phyloP scores from a whole-genome alignment of 148 eudicot species.

The Silene uniflora region DNA sequence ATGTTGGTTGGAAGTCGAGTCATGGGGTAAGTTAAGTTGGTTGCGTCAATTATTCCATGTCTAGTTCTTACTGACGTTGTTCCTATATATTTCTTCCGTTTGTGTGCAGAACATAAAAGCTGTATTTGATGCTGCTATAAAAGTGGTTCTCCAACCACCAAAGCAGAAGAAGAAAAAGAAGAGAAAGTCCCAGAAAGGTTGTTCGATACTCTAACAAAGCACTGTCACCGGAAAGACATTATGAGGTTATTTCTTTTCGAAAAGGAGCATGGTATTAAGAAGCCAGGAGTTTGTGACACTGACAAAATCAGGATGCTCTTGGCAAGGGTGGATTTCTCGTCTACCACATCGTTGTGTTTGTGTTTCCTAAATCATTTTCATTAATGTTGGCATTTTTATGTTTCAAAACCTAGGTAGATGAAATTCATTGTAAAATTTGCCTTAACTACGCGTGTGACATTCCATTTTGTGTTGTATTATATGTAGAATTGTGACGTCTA shows the following conservation, averaged over 20 bases:
- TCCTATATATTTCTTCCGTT: neutral
- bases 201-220: slow-evolving; percentile 55
- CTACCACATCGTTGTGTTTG: neutral
- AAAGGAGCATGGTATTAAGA: neutral
- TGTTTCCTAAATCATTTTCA: neutral
- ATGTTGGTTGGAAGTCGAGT: neutral
- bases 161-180: slow-evolving; percentile 85
- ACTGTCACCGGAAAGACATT: neutral
- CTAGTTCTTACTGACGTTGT: neutral
- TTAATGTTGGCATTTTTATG: neutral
- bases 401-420: neutral
- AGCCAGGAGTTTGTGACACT: neutral
- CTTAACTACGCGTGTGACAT: neutral
- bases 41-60: too few species aligned
- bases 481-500: neutral
- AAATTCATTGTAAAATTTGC: slow-evolving; percentile 11
- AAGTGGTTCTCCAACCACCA: slow-evolving; percentile 87
- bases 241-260: neutral
- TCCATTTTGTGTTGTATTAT: slow-evolving; percentile 5
- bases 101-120: slow-evolving; percentile 77
- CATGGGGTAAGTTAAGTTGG: neutral
- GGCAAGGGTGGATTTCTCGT: slow-evolving; percentile 3
- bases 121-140: slow-evolving; percentile 84
- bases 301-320: neutral
- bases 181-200: slow-evolving; percentile 68